These are phyloP conservation scores for Penicillium freii DNA, from an alignment of 2,329 filamentous ascomycete species.

Conservation along the genomic window DNA sequence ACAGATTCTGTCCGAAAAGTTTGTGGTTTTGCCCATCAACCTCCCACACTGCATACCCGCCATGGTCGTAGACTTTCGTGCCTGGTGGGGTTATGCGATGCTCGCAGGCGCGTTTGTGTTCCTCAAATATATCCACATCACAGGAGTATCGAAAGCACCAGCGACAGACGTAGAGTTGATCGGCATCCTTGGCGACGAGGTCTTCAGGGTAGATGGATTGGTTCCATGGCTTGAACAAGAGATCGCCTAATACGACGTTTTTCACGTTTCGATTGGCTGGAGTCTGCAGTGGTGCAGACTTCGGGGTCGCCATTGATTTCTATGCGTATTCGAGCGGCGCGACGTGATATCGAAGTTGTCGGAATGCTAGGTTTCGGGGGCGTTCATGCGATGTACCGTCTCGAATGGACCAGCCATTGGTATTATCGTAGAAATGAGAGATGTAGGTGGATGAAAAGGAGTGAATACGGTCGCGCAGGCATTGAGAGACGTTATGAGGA, in stretches of 20 bases:
- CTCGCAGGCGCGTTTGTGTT: constrained; percentile 53
- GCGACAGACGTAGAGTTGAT: constrained; percentile 79
- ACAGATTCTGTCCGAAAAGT: constrained; percentile 93
- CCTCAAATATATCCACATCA: constrained; percentile 37
- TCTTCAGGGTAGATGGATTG: constrained; percentile 83
- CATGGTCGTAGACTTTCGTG: constrained; percentile 71
- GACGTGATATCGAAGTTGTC: background rate
- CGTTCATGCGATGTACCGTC: constrained; percentile 8
- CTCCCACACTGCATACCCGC: constrained; percentile 84
- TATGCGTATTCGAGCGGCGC: background rate
- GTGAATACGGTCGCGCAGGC: background rate
- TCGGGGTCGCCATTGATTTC: constrained; percentile 32
- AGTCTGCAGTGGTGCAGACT: constrained; percentile 29
- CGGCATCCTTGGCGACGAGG: constrained; percentile 51
- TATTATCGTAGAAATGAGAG: constrained; percentile 4
- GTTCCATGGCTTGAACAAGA: constrained; percentile 88
- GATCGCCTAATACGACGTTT: constrained; percentile 79
- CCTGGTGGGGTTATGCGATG: constrained; percentile 60
- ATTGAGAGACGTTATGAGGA: background rate
- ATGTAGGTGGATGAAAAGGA: background rate
- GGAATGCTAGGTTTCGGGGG: constrained; percentile 15
- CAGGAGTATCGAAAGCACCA: constrained; percentile 90
- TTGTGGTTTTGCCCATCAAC: constrained; percentile 85
- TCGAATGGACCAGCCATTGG: constrained; percentile 20
- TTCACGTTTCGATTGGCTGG: constrained; percentile 71